These are phyloP conservation scores for Candida insectalens DNA, from an alignment of 805 yeast genomes.

Conservation along the genomic window DNA sequence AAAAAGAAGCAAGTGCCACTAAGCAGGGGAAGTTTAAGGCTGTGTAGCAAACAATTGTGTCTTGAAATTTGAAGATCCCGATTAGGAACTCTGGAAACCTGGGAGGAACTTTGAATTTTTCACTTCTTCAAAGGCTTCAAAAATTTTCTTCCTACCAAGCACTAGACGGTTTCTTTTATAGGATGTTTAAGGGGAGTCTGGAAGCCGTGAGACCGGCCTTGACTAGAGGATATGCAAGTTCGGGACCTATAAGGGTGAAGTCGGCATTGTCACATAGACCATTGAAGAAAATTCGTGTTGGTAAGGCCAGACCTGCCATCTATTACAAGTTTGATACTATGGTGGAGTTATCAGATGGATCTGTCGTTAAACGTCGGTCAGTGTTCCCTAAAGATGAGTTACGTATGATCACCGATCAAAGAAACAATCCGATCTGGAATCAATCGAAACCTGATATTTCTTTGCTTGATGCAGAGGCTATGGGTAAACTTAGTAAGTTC, in stretches of 20 bases:
- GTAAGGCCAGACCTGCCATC: slow-evolving; percentile 89
- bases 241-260: slow-evolving; percentile 19
- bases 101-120: too few relatives aligned
- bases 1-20: too few relatives aligned
- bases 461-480: slow-evolving; percentile 70
- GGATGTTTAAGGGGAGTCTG: too few relatives aligned
- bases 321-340: slow-evolving; percentile 81
- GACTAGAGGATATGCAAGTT: slow-evolving; percentile 17
- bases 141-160: too few relatives aligned
- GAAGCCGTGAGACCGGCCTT: too few relatives aligned
- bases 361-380: slow-evolving; percentile 73
- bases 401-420: slow-evolving; percentile 79
- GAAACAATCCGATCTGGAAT: slow-evolving; percentile 84
- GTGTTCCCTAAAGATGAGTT: slow-evolving; percentile 84
- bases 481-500: slow-evolving; percentile 71
- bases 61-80: too few relatives aligned
- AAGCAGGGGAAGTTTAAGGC: too few relatives aligned
- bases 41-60: too few relatives aligned
- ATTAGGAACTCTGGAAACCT: too few relatives aligned
- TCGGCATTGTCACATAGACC: slow-evolving; percentile 39
- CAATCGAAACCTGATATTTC: slow-evolving; percentile 71
- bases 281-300: slow-evolving; percentile 56
- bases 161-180: too few relatives aligned
- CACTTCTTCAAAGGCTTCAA: too few relatives aligned
- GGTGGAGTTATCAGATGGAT: slow-evolving; percentile 92